Base-by-base conservation (phyloP, 331 rosid species). In the Acacia concinna region DNA sequence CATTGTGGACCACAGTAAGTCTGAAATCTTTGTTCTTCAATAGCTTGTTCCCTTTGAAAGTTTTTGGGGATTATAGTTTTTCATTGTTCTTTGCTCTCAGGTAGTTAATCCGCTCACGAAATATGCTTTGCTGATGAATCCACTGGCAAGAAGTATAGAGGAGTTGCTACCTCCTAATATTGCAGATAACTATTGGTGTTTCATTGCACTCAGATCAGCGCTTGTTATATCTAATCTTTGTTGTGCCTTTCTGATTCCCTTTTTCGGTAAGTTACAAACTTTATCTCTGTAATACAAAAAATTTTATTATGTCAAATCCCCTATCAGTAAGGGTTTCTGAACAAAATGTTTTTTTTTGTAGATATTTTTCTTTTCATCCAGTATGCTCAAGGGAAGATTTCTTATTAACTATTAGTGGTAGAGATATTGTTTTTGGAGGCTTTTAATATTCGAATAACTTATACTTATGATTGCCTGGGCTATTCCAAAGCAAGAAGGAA, bases 1-100 rank as follows among this genome's bases (percentile, higher is more conserved):
- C 97, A 52, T 8, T 90, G 66, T 94, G 98, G 97, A 90, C 93
- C 67, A 92, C 94, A 8, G 97, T 92, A 66, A 92, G 94, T 84
- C 62, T 77, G 65, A 77, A 46, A 23, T 59, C 63, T 68, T 52
- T 34, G 15, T 28, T 4, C 75, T 20, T 35, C 75, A 4, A 12
- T 32, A 64, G 47, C 34, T 68, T 54, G 28, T 43, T 70, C 37
- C 72, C 6, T 64, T 30, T 23, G 18, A 54, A 47, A 17, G 38
- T 76, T 35, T 68, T 51, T 28, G 20, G 54, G 28, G 63, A 78
- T 76, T 20, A 84, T 84, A 70, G 84, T 67, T 74, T 64, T 31
- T 2, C 76, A 23, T 2, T 78, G 34, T 81, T 71, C 20, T 71
- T 60, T 79, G 32, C 67, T 82, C 52, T 54, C 92, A 92, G 96